Base-by-base conservation (phyloP, 2,329 filamentous ascomycete genomes). In the Monosporascus sp. region DNA sequence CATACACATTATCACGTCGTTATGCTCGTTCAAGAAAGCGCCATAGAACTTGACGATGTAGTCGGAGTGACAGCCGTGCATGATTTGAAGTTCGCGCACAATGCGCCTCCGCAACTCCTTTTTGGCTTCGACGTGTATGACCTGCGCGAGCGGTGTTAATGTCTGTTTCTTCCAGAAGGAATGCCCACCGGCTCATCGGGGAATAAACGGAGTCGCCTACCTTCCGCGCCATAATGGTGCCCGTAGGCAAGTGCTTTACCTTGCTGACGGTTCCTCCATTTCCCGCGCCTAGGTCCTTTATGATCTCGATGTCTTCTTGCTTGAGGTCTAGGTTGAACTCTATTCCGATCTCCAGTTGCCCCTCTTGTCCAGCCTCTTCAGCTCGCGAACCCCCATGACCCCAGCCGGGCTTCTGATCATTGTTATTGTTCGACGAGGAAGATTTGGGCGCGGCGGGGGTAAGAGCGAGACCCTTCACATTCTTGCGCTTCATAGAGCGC, bases 1-100 rank as follows among this genome's bases (percentile, higher is more conserved):
- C 94, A 99, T 99, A 72, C 94, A 99, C 87, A 99, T 93, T 64
- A 97, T 95, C 55, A 99, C 95, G 75, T 99, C 94, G 68, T 95
- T 93, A 57, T 91, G 91, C 67, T 95, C 90, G 69, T 96, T 97
- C 67, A 97, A 83, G 69, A 97, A 99, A 38, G 94, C 94, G 56
- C 94, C 94, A 67, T 97, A 97, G 73, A 97, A 99, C 52, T 88
- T 96, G 56, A 99, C 94, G 66, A 99, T 97, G 71, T 95, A 92
- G 56, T 94, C 90, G 22, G 90, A 97, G 67, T 96, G 94, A 73
- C 94, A 99, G 66, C 95, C 91, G 69, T 97, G 92, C 86, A 97
- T 97, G 61, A 99, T 97, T 69, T 97, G 92, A 50, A 99, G 83
- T 72, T 99, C 94, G 69, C 94, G 87, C 58, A 99, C 90, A 61